Percentiles rank a stretch among this genome's conserved stretches.
These are phyloP conservation scores for Tulasnella sp. DNA, from an alignment of 768 basidiomycete species.

Conservation along the genomic window DNA sequence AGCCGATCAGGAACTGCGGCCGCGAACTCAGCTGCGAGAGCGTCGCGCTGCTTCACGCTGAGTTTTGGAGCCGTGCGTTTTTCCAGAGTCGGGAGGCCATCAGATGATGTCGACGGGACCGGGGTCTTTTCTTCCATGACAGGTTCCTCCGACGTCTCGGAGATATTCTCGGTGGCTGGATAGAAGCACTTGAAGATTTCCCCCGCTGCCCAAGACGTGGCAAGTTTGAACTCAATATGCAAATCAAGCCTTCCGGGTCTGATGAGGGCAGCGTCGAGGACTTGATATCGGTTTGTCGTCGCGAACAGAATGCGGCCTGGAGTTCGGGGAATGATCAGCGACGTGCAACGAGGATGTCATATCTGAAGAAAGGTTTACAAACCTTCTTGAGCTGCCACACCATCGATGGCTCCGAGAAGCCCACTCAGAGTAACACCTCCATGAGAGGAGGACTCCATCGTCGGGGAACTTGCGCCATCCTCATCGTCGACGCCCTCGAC, in stretches of 20 bases:
- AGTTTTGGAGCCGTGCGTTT: constrained; percentile 34
- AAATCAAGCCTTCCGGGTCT: constrained; percentile 79
- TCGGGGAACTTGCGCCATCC: neutral
- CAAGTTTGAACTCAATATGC: constrained; percentile 71
- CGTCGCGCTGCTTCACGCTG: constrained; percentile 41
- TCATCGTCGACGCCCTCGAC: constrained; percentile 3
- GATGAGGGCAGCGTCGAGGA: constrained; percentile 69
- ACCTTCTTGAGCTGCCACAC: constrained; percentile 70
- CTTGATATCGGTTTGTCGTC: constrained; percentile 68
- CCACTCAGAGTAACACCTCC: constrained; percentile 63
- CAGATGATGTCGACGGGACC: neutral
- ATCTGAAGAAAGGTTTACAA: constrained; percentile 1
- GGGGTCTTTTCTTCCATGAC: constrained; percentile 21
- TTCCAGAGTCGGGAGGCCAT: constrained; percentile 4
- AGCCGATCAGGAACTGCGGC: constrained; percentile 49
- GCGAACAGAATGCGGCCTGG: constrained; percentile 67
- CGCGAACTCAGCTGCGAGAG: constrained; percentile 57
- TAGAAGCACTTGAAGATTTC: constrained; percentile 70
- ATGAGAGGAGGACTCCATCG: neutral
- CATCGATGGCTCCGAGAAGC: constrained; percentile 74
- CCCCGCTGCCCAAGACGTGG: constrained; percentile 62
- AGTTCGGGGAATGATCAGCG: constrained; percentile 6
- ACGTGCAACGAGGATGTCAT: constrained; percentile 2
- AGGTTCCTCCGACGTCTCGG: constrained; percentile 2
- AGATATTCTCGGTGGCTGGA: constrained; percentile 34